Base-by-base conservation (phyloP, 805 yeast genomes). In the Candida arabinofermentans region DNA sequence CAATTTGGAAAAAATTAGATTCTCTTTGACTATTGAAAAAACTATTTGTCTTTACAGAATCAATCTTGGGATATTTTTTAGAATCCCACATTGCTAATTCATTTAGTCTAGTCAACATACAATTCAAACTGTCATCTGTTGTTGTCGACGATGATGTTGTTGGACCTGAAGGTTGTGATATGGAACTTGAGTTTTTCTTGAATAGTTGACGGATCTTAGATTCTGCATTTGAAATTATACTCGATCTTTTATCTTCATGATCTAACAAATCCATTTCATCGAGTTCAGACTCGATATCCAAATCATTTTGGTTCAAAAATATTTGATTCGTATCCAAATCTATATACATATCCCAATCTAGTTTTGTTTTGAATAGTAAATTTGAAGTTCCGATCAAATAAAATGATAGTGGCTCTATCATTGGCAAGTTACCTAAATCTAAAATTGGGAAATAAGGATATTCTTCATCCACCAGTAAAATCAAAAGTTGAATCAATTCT, bases 381-480 rank as follows among this genome's bases (percentile, higher is more conserved):
- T 83, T 83, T 31, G 83, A 77, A 3, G 88, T 81, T 3, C 91
- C 91, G 2, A 84, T 72, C 36, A 83, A 62, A 50, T 66, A 77
- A 23, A 63, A 64, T 24, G 51, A 65, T 46, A 64, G 69, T 39
- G 54, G 62, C 45, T 67, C 67, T 38, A 79, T 57, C 2, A 72
- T 48, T 44, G 77, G 80, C 34, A 80, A 62, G 44, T 78, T 72
- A 2, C 82, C 75, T 2, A 81, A 73, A 48, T 83, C 89, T 32
- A 80, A 64, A 24, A 79, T 71, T 2, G 89, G 89, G 36, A 53
- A 53, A 31, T 41, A 53, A 7, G 54, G 49, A 19, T 47, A 44
- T 7, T 40, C 34, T 6, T 44, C 46, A 34, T 69, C 61, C 12
- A 69, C 59, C 12, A 75, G 49, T 35, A 74, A 66, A 37, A 70